Base-by-base conservation (phyloP, 2,329 filamentous ascomycete species). In the Periconia digitata region DNA sequence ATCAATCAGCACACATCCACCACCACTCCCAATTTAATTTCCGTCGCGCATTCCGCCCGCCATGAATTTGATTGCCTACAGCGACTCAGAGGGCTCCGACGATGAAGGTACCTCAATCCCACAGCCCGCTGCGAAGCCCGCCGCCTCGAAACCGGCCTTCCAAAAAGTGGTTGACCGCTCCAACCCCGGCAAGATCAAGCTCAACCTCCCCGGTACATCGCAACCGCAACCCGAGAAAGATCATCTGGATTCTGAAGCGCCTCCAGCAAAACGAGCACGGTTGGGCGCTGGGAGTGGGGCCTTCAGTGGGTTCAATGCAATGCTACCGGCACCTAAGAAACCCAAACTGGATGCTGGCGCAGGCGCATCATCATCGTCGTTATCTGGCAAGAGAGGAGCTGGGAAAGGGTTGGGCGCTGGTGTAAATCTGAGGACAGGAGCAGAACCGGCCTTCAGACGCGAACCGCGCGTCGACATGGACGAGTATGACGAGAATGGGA, bases 21-120 rank as follows among this genome's bases (percentile, higher is more conserved):
- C 24, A 39, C 46, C 15, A 17, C 47, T 15, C 27, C n/a, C 10
- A 3, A 32, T 10, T 15, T 15, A 15, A 10, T 13, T 32, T 12
- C 27, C 5, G 10, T 5, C 12, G 27, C 27, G 35, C 50, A 47
- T 18, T 22, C 38, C 24, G 29, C 17, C 3, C 54, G 72, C 40
- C 34, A 94, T 94, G 89, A 85, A 82, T 13, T 77, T 95, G 23
- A 89, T 94, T 57, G 85, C 87, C 53, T 95, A 95, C 63, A 92
- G 89, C 3, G 90, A 92, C 67, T 94, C 86, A 0, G 86, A 87
- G 60, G 75, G 71, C 40, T 90, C 85, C 12, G 87, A 87, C 46
- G 78, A 78, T 15, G 86, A 89, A 46, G 59, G 70, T 10, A 54
- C 64, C 6, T 39, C 66, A n/a, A 50, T 60, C 38, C 43, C 70